Base-by-base conservation (phyloP, 2,329 filamentous ascomycete species). In the Fusarium sp. region DNA sequence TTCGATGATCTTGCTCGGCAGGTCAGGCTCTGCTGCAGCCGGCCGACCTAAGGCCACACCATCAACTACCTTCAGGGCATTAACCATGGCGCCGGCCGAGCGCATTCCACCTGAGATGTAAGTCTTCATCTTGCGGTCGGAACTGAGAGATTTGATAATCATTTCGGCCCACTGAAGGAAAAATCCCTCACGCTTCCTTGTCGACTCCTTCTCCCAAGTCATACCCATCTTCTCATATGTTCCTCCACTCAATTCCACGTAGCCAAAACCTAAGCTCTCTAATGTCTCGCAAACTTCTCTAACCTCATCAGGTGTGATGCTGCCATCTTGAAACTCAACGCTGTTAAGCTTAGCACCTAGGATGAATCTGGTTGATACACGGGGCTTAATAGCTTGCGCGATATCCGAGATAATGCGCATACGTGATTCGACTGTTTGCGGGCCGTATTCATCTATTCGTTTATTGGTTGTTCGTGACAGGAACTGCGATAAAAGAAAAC, bases 91-190 rank as follows among this genome's bases (percentile, higher is more conserved):
- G 16, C 80, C 80, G 0, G 82, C 84, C 1, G 85, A 85, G 59
- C 85, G 83, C 71, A 91, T 80, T 0, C 88, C 89, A 28, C 89
- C 89, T 0, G 87, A 89, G 36, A 90, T 79, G 72, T 88, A 90
- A 0, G 82, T 82, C 71, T 82, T 87, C 5, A 88, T 89, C 75
- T 86, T 84, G 1, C 63, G 79, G n/a, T 66, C 63, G 3, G 58
- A 30, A 4, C 65, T 51, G 12, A 83, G 73, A 3, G 72, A 69
- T 1, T 75, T 77, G 34, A 83, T 78, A 74, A 90, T 84, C 61
- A 78, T 73, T 69, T 89, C 83, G 0, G 88, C 88, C 62, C 89
- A 90, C 3, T 89, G 85, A 48, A 90, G 73, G 79, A 90, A 90
- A 82, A 89, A 90, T 1, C 85, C 83, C 74, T 89, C 87, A 2